Conservation (phyloP, 352 stramenopile genomes). For the Saprolegnia parasitica region DNA sequence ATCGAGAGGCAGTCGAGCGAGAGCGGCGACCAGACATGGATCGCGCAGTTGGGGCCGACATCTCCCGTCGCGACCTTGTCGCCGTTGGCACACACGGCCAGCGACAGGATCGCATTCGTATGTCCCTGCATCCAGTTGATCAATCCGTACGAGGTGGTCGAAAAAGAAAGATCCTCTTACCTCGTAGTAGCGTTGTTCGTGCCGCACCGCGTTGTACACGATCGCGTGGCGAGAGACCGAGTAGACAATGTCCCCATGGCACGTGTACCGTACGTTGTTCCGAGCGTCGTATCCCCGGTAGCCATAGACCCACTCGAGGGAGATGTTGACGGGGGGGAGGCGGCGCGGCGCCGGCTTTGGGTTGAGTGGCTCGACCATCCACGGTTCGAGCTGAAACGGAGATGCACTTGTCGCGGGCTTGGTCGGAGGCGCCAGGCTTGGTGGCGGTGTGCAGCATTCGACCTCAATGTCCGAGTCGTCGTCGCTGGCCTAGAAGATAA, state of each 20-base stretch:
- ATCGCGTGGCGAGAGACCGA: slow-evolving; percentile 70
- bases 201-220: slow-evolving; percentile 52
- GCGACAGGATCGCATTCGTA: slow-evolving; percentile 47
- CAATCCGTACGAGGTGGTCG: no score
- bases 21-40: slow-evolving; percentile 64
- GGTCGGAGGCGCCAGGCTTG: background rate
- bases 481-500: slow-evolving; percentile 50
- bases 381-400: slow-evolving; percentile 33
- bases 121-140: slow-evolving; percentile 38
- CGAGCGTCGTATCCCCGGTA: slow-evolving; percentile 43
- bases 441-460: slow-evolving; percentile 31
- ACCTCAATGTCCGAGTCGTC: slow-evolving; percentile 68
- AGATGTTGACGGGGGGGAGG: slow-evolving; percentile 56
- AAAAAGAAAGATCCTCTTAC: no score
- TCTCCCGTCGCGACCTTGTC: slow-evolving; percentile 69
- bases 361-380: slow-evolving; percentile 45
- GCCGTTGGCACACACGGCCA: slow-evolving; percentile 50
- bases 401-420: background rate
- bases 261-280: slow-evolving; percentile 48
- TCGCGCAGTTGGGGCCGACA: slow-evolving; percentile 37
- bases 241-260: slow-evolving; percentile 60
- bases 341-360: slow-evolving; percentile 25
- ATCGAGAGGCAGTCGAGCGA: slow-evolving; percentile 68
- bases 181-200: slow-evolving; percentile 70
- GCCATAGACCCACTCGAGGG: slow-evolving; percentile 75